Percentiles rank a stretch among this genome's conserved stretches.
phyloP scores from a whole-genome alignment of 2,329 filamentous ascomycete species.

The Nigrospora sphaerica region DNA sequence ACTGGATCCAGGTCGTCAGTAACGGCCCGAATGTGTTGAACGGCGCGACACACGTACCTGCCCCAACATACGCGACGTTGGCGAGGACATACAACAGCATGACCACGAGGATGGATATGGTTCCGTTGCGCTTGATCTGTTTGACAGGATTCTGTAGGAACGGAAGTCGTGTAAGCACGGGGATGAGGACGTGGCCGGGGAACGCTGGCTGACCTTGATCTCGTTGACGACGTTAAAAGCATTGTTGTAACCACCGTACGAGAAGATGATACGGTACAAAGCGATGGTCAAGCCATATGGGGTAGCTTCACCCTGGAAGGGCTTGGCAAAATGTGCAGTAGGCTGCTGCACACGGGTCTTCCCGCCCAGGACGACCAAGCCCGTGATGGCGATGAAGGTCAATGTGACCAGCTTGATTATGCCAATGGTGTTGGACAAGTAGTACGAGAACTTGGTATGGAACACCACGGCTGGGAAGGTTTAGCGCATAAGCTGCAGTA shows the following conservation, averaged over 20 bases:
- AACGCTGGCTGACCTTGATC: constrained; percentile 29
- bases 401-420: constrained; percentile 43
- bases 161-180: no score
- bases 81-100: constrained; percentile 49
- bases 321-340: constrained; percentile 34
- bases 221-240: constrained; percentile 58
- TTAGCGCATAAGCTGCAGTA: background rate
- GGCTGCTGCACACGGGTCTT: constrained; percentile 36
- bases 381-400: constrained; percentile 39
- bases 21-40: no score
- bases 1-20: constrained; percentile 20
- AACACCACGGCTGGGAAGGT: constrained; percentile 29
- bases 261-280: constrained; percentile 51
- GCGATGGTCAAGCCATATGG: constrained; percentile 37
- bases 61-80: constrained; percentile 55
- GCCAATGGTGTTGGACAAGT: constrained; percentile 37
- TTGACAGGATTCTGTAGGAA: constrained; percentile 43
- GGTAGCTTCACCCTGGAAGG: constrained; percentile 32
- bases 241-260: constrained; percentile 50
- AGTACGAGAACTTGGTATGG: constrained; percentile 36
- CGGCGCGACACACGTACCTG: constrained; percentile 21
- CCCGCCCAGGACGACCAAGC: constrained; percentile 44
- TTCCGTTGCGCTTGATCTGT: constrained; percentile 42
- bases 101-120: constrained; percentile 42
- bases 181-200: no score